Percentiles rank a stretch among this genome's conserved stretches.
Evolutionary conservation across 805 yeast species (phyloP).

Genomic region (Allodekkera sacchari): DNA sequence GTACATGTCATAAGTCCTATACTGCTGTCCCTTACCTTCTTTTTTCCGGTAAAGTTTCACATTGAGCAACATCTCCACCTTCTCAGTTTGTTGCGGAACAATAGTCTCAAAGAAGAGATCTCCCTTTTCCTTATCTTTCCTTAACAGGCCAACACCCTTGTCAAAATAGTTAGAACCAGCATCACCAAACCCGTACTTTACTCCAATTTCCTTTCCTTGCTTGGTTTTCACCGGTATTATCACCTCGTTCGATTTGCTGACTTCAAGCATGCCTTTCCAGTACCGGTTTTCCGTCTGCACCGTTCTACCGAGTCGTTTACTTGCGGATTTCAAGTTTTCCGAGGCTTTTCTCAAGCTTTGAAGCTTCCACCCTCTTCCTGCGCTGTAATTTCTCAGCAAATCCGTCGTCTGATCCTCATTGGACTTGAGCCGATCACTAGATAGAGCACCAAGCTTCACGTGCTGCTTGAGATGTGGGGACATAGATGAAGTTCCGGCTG

Average conservation of each 20-base stretch:
- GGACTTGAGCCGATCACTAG: constrained; percentile 32
- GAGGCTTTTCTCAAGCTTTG: constrained; percentile 56
- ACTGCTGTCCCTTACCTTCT: constrained; percentile 7
- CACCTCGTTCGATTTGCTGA: constrained; percentile 46
- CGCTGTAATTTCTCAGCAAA: constrained; percentile 22
- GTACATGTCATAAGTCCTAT: too few relatives aligned
- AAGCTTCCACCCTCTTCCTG: constrained; percentile 80
- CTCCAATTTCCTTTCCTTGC: constrained; percentile 53
- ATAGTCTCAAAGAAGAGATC: constrained; percentile 30
- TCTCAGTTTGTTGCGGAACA: constrained; percentile 27
- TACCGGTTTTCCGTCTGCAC: constrained; percentile 54
- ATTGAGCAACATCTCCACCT: constrained; percentile 40
- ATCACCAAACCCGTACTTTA: constrained; percentile 87
- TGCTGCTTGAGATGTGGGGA: constrained; percentile 72
- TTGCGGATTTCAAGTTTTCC: constrained; percentile 40
- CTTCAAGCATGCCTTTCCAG: constrained; percentile 47
- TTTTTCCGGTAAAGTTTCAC: constrained; percentile 38
- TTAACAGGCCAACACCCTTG: constrained; percentile 67
- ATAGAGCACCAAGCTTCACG: constrained; percentile 69
- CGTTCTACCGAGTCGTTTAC: constrained; percentile 43
- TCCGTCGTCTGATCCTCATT: constrained; percentile 9
- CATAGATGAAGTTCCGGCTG: constrained; percentile 80
- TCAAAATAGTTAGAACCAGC: constrained; percentile 75
- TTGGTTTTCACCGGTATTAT: constrained; percentile 54
- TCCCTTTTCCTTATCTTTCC: constrained; percentile 38